Evolutionary conservation across 2,329 filamentous ascomycete species (phyloP).

Genomic region (Didymella pinodella): DNA sequence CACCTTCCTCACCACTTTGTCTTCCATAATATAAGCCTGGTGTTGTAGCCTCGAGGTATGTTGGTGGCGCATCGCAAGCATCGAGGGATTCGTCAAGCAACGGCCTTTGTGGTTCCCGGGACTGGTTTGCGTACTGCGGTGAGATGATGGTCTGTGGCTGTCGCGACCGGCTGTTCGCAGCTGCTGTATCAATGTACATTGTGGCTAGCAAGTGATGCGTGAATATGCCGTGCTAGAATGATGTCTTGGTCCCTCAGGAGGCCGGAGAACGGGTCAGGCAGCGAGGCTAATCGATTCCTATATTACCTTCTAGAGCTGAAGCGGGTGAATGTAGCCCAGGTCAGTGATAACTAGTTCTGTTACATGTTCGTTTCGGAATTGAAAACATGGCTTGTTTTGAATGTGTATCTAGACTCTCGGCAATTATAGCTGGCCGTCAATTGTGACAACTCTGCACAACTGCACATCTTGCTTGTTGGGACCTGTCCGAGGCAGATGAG

Average conservation of each 20-base stretch:
- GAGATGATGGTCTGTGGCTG: constrained; percentile 32
- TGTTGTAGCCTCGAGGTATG: constrained; percentile 48
- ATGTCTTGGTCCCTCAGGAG: background rate
- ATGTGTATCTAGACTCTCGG: constrained; percentile 13
- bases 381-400: constrained; percentile 39
- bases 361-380: constrained; percentile 39
- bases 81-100: constrained; percentile 38
- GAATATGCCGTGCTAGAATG: background rate
- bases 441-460: background rate
- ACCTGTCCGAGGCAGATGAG: too few relatives aligned
- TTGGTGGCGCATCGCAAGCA: constrained; percentile 36
- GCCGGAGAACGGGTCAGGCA: constrained; percentile 7
- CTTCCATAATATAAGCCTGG: constrained; percentile 41
- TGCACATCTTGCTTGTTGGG: too few relatives aligned
- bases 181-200: constrained; percentile 48
- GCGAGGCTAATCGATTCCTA: constrained; percentile 7
- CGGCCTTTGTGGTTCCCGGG: constrained; percentile 34
- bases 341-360: constrained; percentile 20
- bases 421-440: background rate
- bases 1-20: constrained; percentile 42
- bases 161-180: constrained; percentile 37
- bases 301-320: background rate
- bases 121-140: constrained; percentile 21
- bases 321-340: constrained; percentile 9
- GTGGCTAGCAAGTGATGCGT: background rate